Evolutionary conservation across 257 asterid species (phyloP), one percentile per base, ranked within the genome.

Genomic region (Eucommia ulmoides): DNA sequence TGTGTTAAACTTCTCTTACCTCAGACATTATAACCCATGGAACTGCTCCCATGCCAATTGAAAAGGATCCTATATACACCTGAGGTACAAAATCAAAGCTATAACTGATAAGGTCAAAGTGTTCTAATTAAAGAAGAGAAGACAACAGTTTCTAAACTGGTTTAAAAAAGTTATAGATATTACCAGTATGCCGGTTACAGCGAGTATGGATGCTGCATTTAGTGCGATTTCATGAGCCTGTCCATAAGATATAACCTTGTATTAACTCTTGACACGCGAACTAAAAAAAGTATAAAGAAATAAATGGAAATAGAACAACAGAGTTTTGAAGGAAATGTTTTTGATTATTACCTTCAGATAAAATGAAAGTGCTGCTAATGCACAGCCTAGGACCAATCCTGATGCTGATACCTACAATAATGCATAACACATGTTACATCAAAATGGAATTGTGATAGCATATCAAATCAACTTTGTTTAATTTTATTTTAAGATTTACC

Each of bases 1-100:
- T 26, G 5, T 10, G 11, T 5, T 3, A 35, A 17, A 35, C 16
- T 42, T 42, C 20, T 16, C 48, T 1, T 73, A 85, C 98, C 96
- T 89, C 96, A 6, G 96, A 89, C 98, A 85, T 89, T 56, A 89
- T 81, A 51, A 89, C 98, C 98, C 98, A 85, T 10, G 98, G 98
- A 71, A 85, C 92, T 62, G 96, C 98, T 62, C 94, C 96, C 98
- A 89, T 89, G 63, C 96, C 98, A 35, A 45, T 56, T 53, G 96
- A 89, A 68, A 89, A 89, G 15, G 94, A 56, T 12, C 79, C 93
- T 48, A 89, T 75, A 65, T 80, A 85, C 23, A 91, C 83, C 98
- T 88, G 75, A 60, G 41, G 51, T 63, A 18, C 41, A 49, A 63
- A 45, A 63, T 25, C 22, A 48, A 48, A 51, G n/a, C n/a, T n/a